Base-by-base conservation (phyloP, 345 rosid genomes). In the Rhizophora apiculata region DNA sequence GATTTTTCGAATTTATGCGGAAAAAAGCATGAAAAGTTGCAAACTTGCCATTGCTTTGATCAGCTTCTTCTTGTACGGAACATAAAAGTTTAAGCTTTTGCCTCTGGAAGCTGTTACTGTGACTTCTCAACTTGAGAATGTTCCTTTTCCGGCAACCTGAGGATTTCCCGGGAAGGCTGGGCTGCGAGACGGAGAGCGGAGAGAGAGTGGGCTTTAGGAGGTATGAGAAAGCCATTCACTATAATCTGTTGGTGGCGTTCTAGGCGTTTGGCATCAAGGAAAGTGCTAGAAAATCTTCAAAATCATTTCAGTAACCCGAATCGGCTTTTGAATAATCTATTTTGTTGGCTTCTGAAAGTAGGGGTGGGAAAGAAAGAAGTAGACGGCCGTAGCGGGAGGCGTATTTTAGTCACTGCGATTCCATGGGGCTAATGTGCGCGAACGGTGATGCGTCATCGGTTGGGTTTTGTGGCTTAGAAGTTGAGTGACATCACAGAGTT, bases 21-120 rank as follows among this genome's bases (percentile, higher is more conserved):
- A 65, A 54, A 22, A 30, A 66, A 11, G 10, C 9, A 37, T 0
- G 8, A 57, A 65, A 67, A 18, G 64, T 34, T 39, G 32, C 21
- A 24, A 68, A 68, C 87, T 81, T 78, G 80, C 98, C 95, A 71
- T 85, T 87, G 53, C 79, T 79, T 68, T 80, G 84, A 62, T 80
- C 82, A 63, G 85, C 94, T 36, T 77, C 88, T 24, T 89, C 85
- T 57, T 68, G 82, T 69, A 79, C 72, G 18, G 87, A 81, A 63
- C 90, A 91, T 63, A 39, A 62, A 63, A 88, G 80, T 75, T 71
- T 77, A 68, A 77, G 58, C 65, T 74, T 71, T 61, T 61, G 68
- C 57, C 71, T 67, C 30, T 52, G 63, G 3, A 63, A 78, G 22
- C 68, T 64, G 6, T 52, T 18, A 61, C 48, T 64, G 26, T 61